Evolutionary conservation across 2,329 filamentous ascomycete genomes (phyloP).

Genomic region (Dactylonectria estremocensis): DNA sequence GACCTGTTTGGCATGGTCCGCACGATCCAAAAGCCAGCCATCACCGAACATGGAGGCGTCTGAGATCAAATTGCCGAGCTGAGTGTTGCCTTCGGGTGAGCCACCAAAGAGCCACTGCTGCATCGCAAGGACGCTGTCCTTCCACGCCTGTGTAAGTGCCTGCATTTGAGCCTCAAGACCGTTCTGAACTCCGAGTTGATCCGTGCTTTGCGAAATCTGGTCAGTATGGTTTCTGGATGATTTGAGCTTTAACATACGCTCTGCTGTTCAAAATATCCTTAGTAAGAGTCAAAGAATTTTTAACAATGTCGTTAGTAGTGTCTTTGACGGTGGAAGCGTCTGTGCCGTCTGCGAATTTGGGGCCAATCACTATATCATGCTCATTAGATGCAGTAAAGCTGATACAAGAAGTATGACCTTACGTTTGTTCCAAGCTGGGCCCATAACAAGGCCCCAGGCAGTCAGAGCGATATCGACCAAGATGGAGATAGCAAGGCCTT

Average conservation of each 20-base stretch:
- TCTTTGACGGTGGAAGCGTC: constrained; percentile 25
- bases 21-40: constrained; percentile 29
- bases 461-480: constrained; percentile 31
- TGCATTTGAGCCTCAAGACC: constrained; percentile 31
- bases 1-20: constrained; percentile 27
- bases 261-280: constrained; percentile 29
- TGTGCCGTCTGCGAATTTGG: constrained; percentile 20
- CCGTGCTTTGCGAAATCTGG: neutral
- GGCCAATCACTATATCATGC: neutral
- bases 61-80: constrained; percentile 27
- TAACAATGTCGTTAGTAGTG: constrained; percentile 32
- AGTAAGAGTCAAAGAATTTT: constrained; percentile 30
- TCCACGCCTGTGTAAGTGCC: constrained; percentile 29
- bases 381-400: neutral
- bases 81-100: constrained; percentile 21
- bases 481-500: constrained; percentile 21
- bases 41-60: constrained; percentile 36
- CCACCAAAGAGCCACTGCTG: constrained; percentile 34
- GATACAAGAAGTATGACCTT: neutral
- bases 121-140: constrained; percentile 26
- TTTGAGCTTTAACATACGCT: constrained; percentile 9
- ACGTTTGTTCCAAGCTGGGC: constrained; percentile 35
- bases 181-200: constrained; percentile 35
- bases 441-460: constrained; percentile 32
- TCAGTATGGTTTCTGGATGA: neutral